Percentiles rank a stretch among this genome's conserved stretches.
These are phyloP conservation scores for Brassica cretica DNA, from an alignment of 345 rosid species.

Conservation along the genomic window DNA sequence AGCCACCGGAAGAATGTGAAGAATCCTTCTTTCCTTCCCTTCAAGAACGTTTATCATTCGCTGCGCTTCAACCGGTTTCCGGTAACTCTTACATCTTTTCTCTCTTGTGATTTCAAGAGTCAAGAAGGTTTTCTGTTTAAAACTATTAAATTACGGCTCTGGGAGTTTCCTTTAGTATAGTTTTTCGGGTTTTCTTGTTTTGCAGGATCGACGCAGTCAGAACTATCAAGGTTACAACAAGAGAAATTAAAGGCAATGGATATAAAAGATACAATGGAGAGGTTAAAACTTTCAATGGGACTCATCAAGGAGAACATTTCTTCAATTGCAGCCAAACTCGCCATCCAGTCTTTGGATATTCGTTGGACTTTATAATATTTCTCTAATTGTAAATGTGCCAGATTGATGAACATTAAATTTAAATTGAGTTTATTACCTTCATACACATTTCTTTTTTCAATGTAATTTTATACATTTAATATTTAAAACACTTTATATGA, in stretches of 20 bases:
- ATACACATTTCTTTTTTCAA: no score
- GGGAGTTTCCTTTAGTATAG: neutral
- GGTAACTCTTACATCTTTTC: conserved; percentile 39
- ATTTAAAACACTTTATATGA: no score
- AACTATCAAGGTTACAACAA: conserved; percentile 58
- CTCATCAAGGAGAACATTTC: conserved; percentile 59
- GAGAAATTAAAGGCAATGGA: conserved; percentile 70
- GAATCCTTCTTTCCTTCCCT: conserved; percentile 59
- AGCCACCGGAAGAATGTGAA: conserved; percentile 49
- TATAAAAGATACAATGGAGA: conserved; percentile 53
- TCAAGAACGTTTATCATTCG: conserved; percentile 67
- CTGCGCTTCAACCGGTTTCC: conserved; percentile 66
- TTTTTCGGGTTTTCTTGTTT: neutral
- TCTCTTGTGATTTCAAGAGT: neutral
- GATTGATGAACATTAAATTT: neutral
- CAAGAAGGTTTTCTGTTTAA: neutral
- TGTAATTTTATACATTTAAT: no score
- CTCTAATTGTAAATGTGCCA: neutral
- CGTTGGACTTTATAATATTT: conserved; percentile 8
- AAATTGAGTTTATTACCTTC: no score
- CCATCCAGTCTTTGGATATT: conserved; percentile 67
- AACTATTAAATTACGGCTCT: neutral
- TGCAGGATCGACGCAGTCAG: conserved; percentile 63
- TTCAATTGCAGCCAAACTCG: conserved; percentile 75
- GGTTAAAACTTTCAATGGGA: conserved; percentile 58